Percentiles rank a stretch among this genome's conserved stretches.
Evolutionary conservation across 208 protist genomes (phyloP).

Genomic region (Acanthamoeba healyi): DNA sequence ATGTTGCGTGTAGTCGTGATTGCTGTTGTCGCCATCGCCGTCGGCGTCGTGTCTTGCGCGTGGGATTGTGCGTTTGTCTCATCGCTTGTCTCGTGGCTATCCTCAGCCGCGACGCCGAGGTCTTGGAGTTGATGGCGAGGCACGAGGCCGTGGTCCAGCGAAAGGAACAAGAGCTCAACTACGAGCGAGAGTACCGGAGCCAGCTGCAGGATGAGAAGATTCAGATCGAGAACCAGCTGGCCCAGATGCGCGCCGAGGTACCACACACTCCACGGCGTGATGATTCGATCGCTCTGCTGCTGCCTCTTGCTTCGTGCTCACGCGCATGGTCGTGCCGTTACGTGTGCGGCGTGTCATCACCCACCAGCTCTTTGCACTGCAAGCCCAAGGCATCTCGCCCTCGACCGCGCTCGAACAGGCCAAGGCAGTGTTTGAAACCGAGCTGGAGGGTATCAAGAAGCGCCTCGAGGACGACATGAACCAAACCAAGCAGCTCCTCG

Average conservation of each 20-base stretch:
- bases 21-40: too few relatives aligned
- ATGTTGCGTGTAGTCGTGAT: neutral
- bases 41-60: too few relatives aligned
- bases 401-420: neutral
- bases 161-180: constrained; percentile 34
- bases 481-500: constrained; percentile 20
- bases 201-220: constrained; percentile 15
- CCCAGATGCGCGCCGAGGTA: constrained; percentile 21
- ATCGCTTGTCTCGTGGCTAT: too few relatives aligned
- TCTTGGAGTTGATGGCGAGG: neutral
- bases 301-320: too few relatives aligned
- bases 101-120: neutral
- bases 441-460: constrained; percentile 14
- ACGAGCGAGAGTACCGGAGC: constrained; percentile 21
- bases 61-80: neutral
- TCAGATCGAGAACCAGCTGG: constrained; percentile 13
- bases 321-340: neutral
- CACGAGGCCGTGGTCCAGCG: constrained; percentile 8
- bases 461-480: constrained; percentile 38
- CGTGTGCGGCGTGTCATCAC: neutral
- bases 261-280: neutral
- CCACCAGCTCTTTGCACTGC: neutral
- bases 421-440: neutral
- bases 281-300: neutral
- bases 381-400: neutral